A percentile compares a stretch with the other conserved stretches of the same genome.
Conservation (phyloP, 176 grass and related monocot genomes). For the Leersia perrieri region DNA sequence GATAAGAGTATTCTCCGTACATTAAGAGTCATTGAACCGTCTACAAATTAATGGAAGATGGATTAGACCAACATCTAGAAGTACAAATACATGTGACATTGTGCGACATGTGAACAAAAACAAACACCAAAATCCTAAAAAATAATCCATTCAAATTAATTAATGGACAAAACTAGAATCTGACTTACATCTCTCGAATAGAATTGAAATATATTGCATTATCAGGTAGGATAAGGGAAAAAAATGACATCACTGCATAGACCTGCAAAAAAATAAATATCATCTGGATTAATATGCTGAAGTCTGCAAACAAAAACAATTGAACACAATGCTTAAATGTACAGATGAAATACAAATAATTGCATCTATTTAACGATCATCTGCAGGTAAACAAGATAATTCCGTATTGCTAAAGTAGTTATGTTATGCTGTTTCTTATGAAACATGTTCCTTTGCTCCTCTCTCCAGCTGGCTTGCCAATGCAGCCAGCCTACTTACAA, state of each 20-base stretch:
- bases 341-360: neutral
- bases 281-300: neutral
- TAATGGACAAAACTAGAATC: neutral
- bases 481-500: neutral
- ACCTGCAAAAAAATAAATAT: constrained; percentile 50
- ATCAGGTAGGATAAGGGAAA: constrained; percentile 65
- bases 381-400: neutral
- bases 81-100: neutral
- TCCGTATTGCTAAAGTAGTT: neutral
- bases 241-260: constrained; percentile 95
- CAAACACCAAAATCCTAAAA: constrained; percentile 9
- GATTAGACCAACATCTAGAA: neutral
- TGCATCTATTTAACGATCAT: neutral
- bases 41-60: neutral
- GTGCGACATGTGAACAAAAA: neutral
- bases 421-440: neutral
- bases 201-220: constrained; percentile 90
- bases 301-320: neutral
- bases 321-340: neutral
- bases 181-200: constrained; percentile 90
- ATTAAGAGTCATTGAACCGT: neutral
- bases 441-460: neutral
- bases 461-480: neutral
- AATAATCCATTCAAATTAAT: neutral
- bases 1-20: neutral